A percentile compares a stretch with the other conserved stretches of the same genome.
phyloP scores from a whole-genome alignment of 2,329 filamentous ascomycete genomes.

The Trichoderma sp. region DNA sequence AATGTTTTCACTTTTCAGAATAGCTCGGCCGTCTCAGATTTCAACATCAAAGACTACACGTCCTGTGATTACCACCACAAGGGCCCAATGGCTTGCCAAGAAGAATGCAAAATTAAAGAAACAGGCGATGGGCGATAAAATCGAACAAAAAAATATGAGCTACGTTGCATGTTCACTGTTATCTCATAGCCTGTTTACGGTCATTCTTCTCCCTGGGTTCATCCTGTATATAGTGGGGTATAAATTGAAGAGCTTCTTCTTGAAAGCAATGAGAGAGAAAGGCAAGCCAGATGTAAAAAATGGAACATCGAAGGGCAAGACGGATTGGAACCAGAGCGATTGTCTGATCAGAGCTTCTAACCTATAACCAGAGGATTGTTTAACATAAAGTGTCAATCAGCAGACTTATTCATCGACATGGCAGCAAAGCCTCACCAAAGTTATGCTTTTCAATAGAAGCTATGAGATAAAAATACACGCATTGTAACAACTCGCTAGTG shows the following conservation, averaged over 20 bases:
- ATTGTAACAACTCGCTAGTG: not conserved
- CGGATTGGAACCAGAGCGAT: no score
- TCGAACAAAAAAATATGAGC: not conserved
- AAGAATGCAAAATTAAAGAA: not conserved
- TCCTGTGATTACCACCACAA: not conserved
- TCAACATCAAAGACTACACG: not conserved
- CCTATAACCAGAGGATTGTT: no score
- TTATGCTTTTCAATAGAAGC: not conserved
- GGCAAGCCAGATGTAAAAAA: no score
- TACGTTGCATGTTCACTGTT: not conserved
- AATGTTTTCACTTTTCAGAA: not conserved
- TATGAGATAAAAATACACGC: not conserved
- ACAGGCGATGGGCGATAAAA: not conserved
- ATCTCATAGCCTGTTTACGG: not conserved
- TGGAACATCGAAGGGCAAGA: no score
- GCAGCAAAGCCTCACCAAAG: not conserved
- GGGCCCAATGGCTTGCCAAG: not conserved
- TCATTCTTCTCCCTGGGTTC: not conserved
- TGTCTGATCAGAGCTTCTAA: no score
- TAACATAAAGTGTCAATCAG: no score
- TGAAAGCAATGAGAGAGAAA: no score
- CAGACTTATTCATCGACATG: no score
- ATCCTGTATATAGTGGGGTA: not conserved
- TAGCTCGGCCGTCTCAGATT: not conserved
- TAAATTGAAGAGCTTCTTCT: not conserved